Evolutionary conservation across 345 rosid genomes (phyloP).

Genomic region (Erodium maritimum): DNA sequence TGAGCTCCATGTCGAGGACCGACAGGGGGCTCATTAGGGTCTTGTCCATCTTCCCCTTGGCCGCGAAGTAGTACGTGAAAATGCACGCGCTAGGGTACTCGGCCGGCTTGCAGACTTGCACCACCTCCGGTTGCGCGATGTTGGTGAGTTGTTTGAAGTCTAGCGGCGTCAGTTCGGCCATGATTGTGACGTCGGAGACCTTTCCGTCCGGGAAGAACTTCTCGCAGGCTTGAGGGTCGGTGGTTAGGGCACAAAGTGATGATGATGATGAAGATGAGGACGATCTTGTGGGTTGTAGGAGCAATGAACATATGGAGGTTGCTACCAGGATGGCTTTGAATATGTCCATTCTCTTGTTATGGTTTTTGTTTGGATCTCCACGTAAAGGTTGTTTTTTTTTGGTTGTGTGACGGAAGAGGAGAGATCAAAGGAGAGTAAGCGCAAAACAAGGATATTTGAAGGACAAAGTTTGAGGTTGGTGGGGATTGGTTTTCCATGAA

Average conservation of each 20-base stretch:
- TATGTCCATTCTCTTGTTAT: neutral
- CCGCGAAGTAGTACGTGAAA: neutral
- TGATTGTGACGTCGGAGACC: neutral
- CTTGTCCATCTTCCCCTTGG: neutral
- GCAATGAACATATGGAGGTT: neutral
- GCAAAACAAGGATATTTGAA: neutral
- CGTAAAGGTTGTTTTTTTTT: neutral
- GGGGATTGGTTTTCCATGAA: neutral
- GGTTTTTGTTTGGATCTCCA: neutral
- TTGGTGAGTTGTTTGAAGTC: neutral
- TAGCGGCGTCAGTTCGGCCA: neutral
- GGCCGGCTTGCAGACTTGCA: neutral
- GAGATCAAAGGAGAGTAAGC: neutral
- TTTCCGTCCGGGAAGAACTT: neutral
- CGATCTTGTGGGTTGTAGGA: neutral
- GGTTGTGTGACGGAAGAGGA: neutral
- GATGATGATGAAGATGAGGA: too few species aligned
- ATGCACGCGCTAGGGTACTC: neutral
- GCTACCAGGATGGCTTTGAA: neutral
- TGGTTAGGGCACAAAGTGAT: neutral
- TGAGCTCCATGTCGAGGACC: neutral
- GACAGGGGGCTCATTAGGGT: neutral
- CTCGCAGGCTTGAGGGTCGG: neutral
- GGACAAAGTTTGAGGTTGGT: neutral
- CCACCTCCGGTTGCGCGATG: neutral